Base-by-base conservation (phyloP, 176 grass and related monocot species). In the Secale cereale region DNA sequence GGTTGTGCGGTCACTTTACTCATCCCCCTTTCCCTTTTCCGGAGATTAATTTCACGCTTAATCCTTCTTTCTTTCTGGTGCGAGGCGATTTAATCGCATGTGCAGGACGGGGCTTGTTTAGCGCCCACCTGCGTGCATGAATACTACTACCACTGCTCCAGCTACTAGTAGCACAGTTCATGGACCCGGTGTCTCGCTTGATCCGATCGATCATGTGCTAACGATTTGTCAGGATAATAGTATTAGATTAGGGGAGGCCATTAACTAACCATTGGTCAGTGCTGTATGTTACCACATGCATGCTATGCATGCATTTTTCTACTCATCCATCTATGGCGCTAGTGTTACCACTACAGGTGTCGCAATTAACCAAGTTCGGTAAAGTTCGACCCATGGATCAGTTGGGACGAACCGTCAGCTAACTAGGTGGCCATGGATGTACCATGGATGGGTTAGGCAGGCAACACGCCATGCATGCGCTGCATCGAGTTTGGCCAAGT, bases 1-100 rank as follows among this genome's bases (percentile, higher is more conserved):
- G 75, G 88, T 83, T 91, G 89, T 43, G 89, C 92, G 77, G 86
- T 91, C 86, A 88, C 92, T 94, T 94, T 78, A 88, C 66, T 78
- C 65, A 13, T 66, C 27, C 27, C 5, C 15, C 25, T 26, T 19
- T 16, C 14, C 17, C 20, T 35, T 33, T 45, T 36, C 20, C 64
- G 15, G 16, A 19, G 40, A 36, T 84, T 28, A 4, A 26, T 41
- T 29, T 77, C 31, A 16, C 71, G 63, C 5, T 70, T 70, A 67
- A 87, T 79, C 69, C 40, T 33, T 66, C 4, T 54, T 52, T 65
- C 70, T 8, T 14, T 45, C 41, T 14, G 41, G 41, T 45, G 41
- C 41, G 39, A 9, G 8, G 63, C 22, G 33, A 66, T 70, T 37
- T 52, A 45, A 80, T 60, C 82, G 25, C 82, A 67, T 80, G 87